Evolutionary conservation across 495 filamentous ascomycete species (phyloP), one percentile per base, ranked within the genome.

Genomic region (Chaetomium fimeti): DNA sequence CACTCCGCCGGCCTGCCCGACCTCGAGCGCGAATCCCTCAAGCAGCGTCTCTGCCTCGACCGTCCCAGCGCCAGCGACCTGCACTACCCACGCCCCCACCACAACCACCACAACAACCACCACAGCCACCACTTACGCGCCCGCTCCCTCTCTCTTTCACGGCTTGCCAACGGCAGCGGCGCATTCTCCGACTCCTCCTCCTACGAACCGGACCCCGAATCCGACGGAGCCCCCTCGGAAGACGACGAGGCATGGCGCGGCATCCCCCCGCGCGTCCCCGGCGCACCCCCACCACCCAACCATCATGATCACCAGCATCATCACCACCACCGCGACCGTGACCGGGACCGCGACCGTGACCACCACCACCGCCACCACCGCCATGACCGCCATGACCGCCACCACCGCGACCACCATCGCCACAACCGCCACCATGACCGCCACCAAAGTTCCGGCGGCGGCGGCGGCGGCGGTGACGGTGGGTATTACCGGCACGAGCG

Each of bases 401-500:
- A n/a, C n/a, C n/a, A n/a, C n/a, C n/a, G n/a, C n/a, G n/a, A n/a
- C n/a, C n/a, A n/a, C n/a, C n/a, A n/a, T n/a, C 13, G 13, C n/a
- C 52, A 13, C 40, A 11, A 13, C 9, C 32, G 4, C 40, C 16
- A 11, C 40, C 5, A 0, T 13, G 18, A 18, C 16, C 15, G 40
- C 40, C 15, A 11, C 25, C 16, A 16, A 25, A 5, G 5, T 13
- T n/a, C n/a, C n/a, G n/a, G n/a, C n/a, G n/a, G n/a, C n/a, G n/a
- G n/a, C n/a, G n/a, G n/a, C 8, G 49, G 28, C 1, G 16, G 6
- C 52, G 27, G 27, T 16, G 16, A 12, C 24, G 6, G 27, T 2
- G 28, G 43, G 57, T 69, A 68, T n/a, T 69, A 71, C 47, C 59
- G 67, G 28, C 62, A 59, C 9, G 62, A 68, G 25, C 62, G 58